phyloP scores from a whole-genome alignment of 208 protist genomes.

The Leishmania amazonensis region DNA sequence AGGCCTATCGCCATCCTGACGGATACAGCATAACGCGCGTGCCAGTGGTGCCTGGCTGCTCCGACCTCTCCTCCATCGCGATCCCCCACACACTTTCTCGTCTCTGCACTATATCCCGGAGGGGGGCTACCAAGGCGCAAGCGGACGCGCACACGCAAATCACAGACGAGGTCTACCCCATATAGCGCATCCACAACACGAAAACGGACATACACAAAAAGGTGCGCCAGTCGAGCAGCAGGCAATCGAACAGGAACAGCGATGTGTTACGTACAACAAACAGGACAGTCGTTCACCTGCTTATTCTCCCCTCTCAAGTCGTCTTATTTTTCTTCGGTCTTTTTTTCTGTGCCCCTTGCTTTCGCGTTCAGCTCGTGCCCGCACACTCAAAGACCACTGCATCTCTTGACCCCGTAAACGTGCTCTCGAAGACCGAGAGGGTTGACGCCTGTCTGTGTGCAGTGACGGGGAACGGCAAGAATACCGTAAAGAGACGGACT shows the following conservation, averaged over 20 bases:
- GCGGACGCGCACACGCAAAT: too few species aligned
- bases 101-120: too few species aligned
- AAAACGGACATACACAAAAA: not conserved
- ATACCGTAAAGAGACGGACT: not conserved
- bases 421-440: not conserved
- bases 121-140: too few species aligned
- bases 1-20: not conserved
- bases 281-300: not conserved
- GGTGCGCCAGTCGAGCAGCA: not conserved
- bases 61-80: too few species aligned
- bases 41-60: not conserved
- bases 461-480: not conserved
- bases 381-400: not conserved
- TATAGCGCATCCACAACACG: not conserved
- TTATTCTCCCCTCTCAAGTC: not conserved
- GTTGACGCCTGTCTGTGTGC: not conserved
- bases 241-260: not conserved
- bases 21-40: not conserved
- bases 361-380: not conserved
- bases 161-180: too few species aligned
- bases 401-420: not conserved
- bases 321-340: not conserved
- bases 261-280: not conserved
- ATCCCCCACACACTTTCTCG: too few species aligned
- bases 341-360: not conserved